Base-by-base conservation (phyloP, 352 stramenopile genomes). In the Globisporangium radiosum region DNA sequence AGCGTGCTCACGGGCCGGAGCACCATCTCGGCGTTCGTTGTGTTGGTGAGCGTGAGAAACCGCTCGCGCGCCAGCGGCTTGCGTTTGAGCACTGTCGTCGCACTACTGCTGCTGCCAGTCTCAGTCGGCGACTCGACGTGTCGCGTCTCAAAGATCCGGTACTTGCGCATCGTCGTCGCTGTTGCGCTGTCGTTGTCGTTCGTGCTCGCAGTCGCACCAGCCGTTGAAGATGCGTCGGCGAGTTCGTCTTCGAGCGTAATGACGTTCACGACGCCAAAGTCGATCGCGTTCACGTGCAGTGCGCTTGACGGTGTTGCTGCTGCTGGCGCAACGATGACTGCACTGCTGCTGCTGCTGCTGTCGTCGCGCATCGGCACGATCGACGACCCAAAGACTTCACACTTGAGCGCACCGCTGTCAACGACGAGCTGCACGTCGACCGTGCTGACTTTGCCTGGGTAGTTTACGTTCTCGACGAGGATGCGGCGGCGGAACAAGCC, bases 371-470 rank as follows among this genome's bases (percentile, higher is more conserved):
- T 25, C 1, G 25, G 2, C 25, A 25, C 25, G 40, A 44, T 44
- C 43, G 55, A 40, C 15, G 55, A 59, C 3, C 54, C 59, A 4
- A 64, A 47, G 19, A 85, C 50, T 48, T 78, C 57, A 56, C 76
- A 88, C 15, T 60, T 61, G 44, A 95, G 57, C 7, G 69, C 69
- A 19, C 79, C 78, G 62, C 73, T 89, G 70, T 95, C 81, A 5
- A 95, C 83, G 57, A 95, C 94, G 2, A 95, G 72, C 15, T 83
- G 68, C 4, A 95, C 66, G 47, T 95, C 84, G 10, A 95, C 73
- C 7, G 72, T 78, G 55, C 65, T 92, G 52, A 92, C 72, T 66
- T 90, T 92, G 6, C 80, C 83, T 13, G 81, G 81, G 58, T 92
- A 93, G 48, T 93, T 71, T 39, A 87, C 73, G 50, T 94, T 95